Evolutionary conservation across 495 filamentous ascomycete species (phyloP), one percentile per base, ranked within the genome.

Genomic region (Daldinia loculata): DNA sequence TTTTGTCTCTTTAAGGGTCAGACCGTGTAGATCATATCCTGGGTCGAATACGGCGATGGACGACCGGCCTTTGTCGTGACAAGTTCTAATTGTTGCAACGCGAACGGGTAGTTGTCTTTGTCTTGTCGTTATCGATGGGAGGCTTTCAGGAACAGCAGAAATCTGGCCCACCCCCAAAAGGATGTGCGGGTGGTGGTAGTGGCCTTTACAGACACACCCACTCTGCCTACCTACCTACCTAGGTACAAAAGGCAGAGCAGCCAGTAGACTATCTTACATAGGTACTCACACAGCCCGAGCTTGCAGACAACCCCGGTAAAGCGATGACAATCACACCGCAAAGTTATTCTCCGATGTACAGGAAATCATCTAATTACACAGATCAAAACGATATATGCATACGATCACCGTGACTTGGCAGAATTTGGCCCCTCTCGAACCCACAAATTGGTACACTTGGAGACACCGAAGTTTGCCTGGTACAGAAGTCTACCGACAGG

Each of bases 401-500:
- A 69, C 65, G 65, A 73, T 56, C 57, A 73, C 70, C 53, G 32
- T 34, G 32, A 65, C 51, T 69, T 65, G 59, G 57, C 65, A 53
- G 32, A 59, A 58, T 6, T 50, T 24, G 38, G 38, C 66, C 66
- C 70, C 57, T 67, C 65, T 48, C 61, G 27, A 73, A 53, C 70
- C 70, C 70, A 69, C 70, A 69, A 69, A 69, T 66, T 52, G 58
- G 66, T 69, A 73, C 70, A 39, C 61, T 69, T 69, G 61, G 56
- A 69, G 70, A 73, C 70, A 73, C 70, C 70, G 70, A 73, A 58
- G 70, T 73, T 73, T 73, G 66, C 70, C 43, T 73, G 57, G 70
- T 41, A 69, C 70, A 73, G 56, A 73, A 26, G 65, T 72, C 61
- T 69, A 69, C 65, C 66, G 56, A 63, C 51, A 48, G 48, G 43